Evolutionary conservation across 2,329 filamentous ascomycete species (phyloP).

Genomic region (Pseudocercospora vitis): DNA sequence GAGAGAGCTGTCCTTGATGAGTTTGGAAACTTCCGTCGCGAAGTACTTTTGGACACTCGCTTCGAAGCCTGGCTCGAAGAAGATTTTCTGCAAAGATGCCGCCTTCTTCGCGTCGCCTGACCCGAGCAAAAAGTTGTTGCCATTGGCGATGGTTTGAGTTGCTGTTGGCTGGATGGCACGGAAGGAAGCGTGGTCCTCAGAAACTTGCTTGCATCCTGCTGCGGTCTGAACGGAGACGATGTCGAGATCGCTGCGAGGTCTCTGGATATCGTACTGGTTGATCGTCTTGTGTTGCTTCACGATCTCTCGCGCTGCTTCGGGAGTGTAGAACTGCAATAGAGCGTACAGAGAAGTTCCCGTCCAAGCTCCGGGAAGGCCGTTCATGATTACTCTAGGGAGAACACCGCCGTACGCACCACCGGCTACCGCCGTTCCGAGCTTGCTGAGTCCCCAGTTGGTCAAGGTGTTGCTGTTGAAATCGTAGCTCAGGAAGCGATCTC

Average conservation of each 20-base stretch:
- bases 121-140: slow-evolving; percentile 51
- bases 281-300: slow-evolving; percentile 49
- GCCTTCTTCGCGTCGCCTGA: slow-evolving; percentile 45
- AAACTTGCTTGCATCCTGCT: slow-evolving; percentile 52
- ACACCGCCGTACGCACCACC: slow-evolving; percentile 38
- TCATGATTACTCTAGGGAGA: slow-evolving; percentile 47
- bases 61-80: slow-evolving; percentile 49
- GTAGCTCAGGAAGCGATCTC: slow-evolving; percentile 50
- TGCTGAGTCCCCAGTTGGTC: slow-evolving; percentile 50
- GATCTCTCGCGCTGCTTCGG: slow-evolving; percentile 49
- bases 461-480: slow-evolving; percentile 52
- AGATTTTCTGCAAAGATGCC: slow-evolving; percentile 47
- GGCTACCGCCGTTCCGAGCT: slow-evolving; percentile 46
- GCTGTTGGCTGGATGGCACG: slow-evolving; percentile 45
- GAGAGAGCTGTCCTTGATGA: slow-evolving; percentile 51
- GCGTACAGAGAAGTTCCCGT: slow-evolving; percentile 52
- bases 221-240: slow-evolving; percentile 53
- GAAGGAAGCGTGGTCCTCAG: slow-evolving; percentile 53
- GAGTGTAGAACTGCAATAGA: slow-evolving; percentile 54
- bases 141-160: slow-evolving; percentile 45
- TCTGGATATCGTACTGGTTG: slow-evolving; percentile 48
- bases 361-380: slow-evolving; percentile 49
- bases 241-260: slow-evolving; percentile 38
- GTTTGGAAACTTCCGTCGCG: slow-evolving; percentile 43
- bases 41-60: slow-evolving; percentile 47